These are phyloP conservation scores for Otatea glauca DNA, from an alignment of 176 grass and related monocot species.

Conservation along the genomic window DNA sequence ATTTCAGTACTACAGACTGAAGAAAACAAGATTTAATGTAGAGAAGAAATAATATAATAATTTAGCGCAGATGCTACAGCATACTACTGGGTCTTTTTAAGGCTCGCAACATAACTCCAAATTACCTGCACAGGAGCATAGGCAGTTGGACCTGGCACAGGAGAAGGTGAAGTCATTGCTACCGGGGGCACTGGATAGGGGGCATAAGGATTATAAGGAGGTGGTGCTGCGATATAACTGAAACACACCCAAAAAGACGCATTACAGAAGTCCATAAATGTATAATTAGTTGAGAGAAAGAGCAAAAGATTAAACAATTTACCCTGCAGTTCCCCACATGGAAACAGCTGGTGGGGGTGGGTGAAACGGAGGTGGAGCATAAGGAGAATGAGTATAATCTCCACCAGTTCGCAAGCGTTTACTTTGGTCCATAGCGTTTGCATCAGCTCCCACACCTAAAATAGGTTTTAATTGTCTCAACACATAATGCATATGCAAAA, in stretches of 20 bases:
- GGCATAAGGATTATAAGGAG: conserved; percentile 90
- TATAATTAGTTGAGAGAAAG: conserved; percentile 30
- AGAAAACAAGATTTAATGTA: neutral
- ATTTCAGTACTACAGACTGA: neutral
- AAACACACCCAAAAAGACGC: conserved; percentile 21
- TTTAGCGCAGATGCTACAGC: neutral
- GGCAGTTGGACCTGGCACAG: conserved; percentile 65
- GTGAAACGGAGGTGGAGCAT: conserved; percentile 85
- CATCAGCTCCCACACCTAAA: conserved; percentile 80
- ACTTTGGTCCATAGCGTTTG: conserved; percentile 83
- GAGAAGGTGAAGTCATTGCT: conserved; percentile 71
- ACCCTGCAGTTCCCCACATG: conserved; percentile 86
- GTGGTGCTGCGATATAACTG: conserved; percentile 78
- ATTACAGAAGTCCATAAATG: conserved; percentile 23
- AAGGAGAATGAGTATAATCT: conserved; percentile 80
- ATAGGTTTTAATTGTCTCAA: conserved; percentile 24
- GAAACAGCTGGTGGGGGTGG: conserved; percentile 77
- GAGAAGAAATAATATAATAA: neutral
- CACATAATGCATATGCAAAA: neutral
- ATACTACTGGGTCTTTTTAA: neutral
- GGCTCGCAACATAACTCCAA: conserved; percentile 4
- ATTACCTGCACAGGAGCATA: conserved; percentile 98
- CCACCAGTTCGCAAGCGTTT: conserved; percentile 87
- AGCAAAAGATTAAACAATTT: conserved; percentile 40
- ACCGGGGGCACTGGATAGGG: conserved; percentile 71